phyloP scores from a whole-genome alignment of 192 early-diverging fungal genomes.

The Jimgerdemannia lactiflua region DNA sequence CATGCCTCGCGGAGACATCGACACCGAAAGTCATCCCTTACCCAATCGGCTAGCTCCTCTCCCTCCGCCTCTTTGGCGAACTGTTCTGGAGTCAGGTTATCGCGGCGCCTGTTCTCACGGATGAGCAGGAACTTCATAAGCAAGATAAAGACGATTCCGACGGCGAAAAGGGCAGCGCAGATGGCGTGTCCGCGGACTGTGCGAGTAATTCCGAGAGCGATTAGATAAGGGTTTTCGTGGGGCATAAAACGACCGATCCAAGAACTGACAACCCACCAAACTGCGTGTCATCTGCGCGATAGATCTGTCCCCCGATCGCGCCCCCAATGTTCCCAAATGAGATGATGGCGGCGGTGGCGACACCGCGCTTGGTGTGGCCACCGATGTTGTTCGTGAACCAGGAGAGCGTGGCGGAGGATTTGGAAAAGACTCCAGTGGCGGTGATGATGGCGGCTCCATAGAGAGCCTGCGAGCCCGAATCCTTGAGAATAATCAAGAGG shows the following conservation, averaged over 20 bases:
- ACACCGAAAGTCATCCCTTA: constrained; percentile 2
- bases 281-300: constrained; percentile 56
- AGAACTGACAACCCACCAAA: constrained; percentile 26
- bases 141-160: constrained; percentile 45
- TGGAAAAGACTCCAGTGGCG: constrained; percentile 41
- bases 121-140: constrained; percentile 47
- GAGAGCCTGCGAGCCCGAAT: constrained; percentile 22
- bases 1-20: too few species aligned
- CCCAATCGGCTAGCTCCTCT: constrained; percentile 44
- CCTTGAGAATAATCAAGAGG: constrained; percentile 35
- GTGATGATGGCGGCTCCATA: constrained; percentile 42
- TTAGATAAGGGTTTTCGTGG: neutral
- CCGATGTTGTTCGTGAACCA: constrained; percentile 69
- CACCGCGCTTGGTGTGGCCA: constrained; percentile 68
- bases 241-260: neutral
- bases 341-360: constrained; percentile 63
- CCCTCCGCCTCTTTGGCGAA: constrained; percentile 31
- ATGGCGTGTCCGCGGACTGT: constrained; percentile 36
- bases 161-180: constrained; percentile 46
- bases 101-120: constrained; percentile 58
- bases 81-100: constrained; percentile 49
- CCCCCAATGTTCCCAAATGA: constrained; percentile 73
- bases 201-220: too few species aligned
- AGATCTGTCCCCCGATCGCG: constrained; percentile 71
- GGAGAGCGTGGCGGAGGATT: constrained; percentile 57